Base-by-base conservation (phyloP, 176 grass and related monocot species). In the Chloris gayana region DNA sequence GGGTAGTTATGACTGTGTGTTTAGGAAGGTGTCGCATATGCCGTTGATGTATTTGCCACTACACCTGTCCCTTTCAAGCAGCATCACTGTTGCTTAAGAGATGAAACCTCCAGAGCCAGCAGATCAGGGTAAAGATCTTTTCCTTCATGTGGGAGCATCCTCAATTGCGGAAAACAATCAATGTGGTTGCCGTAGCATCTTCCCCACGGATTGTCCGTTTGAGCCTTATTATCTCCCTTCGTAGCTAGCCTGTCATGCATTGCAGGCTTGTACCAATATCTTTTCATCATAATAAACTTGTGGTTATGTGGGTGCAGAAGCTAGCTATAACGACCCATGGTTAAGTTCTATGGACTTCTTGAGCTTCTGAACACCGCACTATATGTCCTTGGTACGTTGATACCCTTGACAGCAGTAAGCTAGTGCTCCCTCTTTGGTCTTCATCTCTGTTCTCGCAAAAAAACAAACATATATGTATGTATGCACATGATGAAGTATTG, bases 101-200 rank as follows among this genome's bases (percentile, higher is more conserved):
- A 62, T 82, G 60, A 82, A 73, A 62, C 67, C 61, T 86, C 73
- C 51, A 54, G 1, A 54, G 3, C 67, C 51, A 6, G 81, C 70
- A 78, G 67, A 63, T 82, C 59, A 78, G 12, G 56, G 56, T 67
- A 74, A 82, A 89, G 67, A 86, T 89, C 79, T 67, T 78, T 86
- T 82, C 67, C 83, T 89, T 89, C 88, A 86, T 82, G 73, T 82
- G 88, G 68, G 79, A 82, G 88, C 79, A 78, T 86, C 79, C 60
- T 62, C 27, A 33, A 25, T 78, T 82, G 14, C 1, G 79, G 88
- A 73, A 89, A 78, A 78, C 68, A 89, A 89, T 78, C 67, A 86
- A 82, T 86, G 79, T 50, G 26, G 47, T 72, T 65, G 63, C 73
- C 74, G 61, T 62, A 68, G 79, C 67, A 86, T 82, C 88, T 78